Evolutionary conservation across 768 basidiomycete genomes (phyloP).

Genomic region (Podaxis mareebaensis): DNA sequence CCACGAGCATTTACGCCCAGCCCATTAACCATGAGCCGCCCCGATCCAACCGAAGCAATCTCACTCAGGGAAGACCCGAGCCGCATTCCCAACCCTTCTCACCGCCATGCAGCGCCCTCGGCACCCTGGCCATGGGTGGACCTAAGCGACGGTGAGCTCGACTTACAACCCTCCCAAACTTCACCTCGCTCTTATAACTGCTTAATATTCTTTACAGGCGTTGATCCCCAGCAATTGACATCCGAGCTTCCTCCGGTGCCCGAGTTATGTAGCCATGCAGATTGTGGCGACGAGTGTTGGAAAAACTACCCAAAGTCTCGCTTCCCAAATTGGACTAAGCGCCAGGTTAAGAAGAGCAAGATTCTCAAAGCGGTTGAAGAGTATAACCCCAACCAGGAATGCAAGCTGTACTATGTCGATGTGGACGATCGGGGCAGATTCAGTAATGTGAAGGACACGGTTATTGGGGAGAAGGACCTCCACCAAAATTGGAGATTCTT

Average conservation of each 20-base stretch:
- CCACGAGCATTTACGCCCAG: not conserved
- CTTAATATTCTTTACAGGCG: not conserved
- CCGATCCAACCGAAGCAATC: not conserved
- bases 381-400: not conserved
- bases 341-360: conserved; percentile 37
- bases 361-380: conserved; percentile 25
- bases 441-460: conserved; percentile 27
- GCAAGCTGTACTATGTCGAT: conserved; percentile 38
- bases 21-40: not conserved
- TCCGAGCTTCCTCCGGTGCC: conserved; percentile 29
- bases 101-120: conserved; percentile 47
- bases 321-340: conserved; percentile 55
- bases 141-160: conserved; percentile 7
- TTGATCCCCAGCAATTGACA: conserved; percentile 29
- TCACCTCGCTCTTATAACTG: not conserved
- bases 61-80: conserved; percentile 12
- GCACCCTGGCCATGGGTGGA: conserved; percentile 41
- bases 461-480: conserved; percentile 24
- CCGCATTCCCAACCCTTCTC: conserved; percentile 36
- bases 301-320: conserved; percentile 36
- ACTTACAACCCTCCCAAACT: not conserved
- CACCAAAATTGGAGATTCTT: conserved; percentile 40
- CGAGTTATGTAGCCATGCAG: conserved; percentile 29
- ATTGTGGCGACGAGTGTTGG: conserved; percentile 32
- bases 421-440: conserved; percentile 40